A percentile compares a stretch with the other conserved stretches of the same genome.
Evolutionary conservation across 202 grass and related monocot genomes (phyloP).

Genomic region (Panicum hallii): DNA sequence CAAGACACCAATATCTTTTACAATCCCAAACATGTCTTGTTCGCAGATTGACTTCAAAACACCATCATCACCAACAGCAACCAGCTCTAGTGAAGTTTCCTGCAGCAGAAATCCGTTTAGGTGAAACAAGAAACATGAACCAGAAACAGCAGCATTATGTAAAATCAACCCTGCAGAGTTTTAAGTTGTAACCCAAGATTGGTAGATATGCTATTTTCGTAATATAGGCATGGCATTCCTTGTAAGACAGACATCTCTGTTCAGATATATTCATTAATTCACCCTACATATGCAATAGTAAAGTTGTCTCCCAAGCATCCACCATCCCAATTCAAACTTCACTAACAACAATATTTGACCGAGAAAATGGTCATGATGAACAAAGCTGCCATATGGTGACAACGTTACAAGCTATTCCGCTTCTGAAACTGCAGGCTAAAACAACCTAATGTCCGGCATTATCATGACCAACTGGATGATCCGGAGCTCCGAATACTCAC

Average conservation of each 20-base stretch:
- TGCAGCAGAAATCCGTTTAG: conserved; percentile 50
- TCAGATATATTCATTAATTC: neutral
- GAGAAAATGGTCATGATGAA: neutral
- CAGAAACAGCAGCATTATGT: conserved; percentile 12
- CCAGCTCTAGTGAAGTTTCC: conserved; percentile 92
- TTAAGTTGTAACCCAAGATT: conserved; percentile 25
- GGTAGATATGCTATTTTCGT: neutral
- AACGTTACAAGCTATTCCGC: conserved; percentile 16
- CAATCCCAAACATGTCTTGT: conserved; percentile 84
- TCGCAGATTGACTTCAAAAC: conserved; percentile 86
- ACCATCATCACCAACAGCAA: conserved; percentile 78
- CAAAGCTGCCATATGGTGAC: neutral
- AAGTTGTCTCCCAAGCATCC: neutral
- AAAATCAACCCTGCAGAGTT: conserved; percentile 23
- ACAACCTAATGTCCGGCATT: neutral
- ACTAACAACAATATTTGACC: neutral
- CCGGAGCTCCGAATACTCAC: neutral
- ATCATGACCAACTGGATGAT: neutral
- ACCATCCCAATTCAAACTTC: neutral
- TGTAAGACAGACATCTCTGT: neutral
- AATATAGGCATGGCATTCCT: neutral
- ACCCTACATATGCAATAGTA: neutral
- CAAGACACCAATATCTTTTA: conserved; percentile 91
- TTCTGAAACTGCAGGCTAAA: conserved; percentile 22
- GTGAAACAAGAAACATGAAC: conserved; percentile 20